Base-by-base conservation (phyloP, 2,329 filamentous ascomycete genomes). In the Monilinia vaccinii-corymbosi region DNA sequence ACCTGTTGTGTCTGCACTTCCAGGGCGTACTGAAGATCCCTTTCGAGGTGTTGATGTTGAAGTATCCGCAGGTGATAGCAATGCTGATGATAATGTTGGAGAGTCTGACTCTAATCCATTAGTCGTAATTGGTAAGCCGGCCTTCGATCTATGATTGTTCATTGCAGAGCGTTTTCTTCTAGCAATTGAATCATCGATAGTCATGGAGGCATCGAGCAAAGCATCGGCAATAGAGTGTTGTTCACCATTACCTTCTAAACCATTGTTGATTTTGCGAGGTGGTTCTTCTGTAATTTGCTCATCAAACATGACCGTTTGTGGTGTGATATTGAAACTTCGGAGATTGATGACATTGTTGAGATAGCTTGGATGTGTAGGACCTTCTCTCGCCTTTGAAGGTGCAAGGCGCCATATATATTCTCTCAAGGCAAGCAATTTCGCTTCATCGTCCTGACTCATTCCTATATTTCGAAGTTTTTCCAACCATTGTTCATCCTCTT, bases 401-500 rank as follows among this genome's bases (percentile, higher is more conserved):
- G 88, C 88, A 9, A 94, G 81, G 44, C 89, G 85, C 89, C 90
- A 96, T 45, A 99, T 89, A 69, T 96, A 97, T 70, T 97, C 92
- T 60, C 89, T 81, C 13, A 99, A 78, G 6, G 86, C 88, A 40
- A 97, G 77, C 2, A 99, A 76, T 72, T 99, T 97, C 70, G 88
- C 83, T 66, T 99, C 94, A 66, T 99, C 93, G 48, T 97, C 92
- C 1, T 79, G 70, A 1, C 80, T 77, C 77, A 99, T 84, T 0
- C 94, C 94, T 46, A 96, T 83, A 64, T 90, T 96, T 55, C 89
- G 84, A 51, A 99, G 75, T 64, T 91, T 88, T 16, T 82, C 79
- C n/a, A 99, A 77, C 92, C 94, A 97, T 66, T 91, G 84, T 63
- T 97, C 91, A 70, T 99, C 94, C 72, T 97, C 93, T 10, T 96